Base-by-base conservation (phyloP, 306 rosid genomes). In the Lithocarpus polystachyus region DNA sequence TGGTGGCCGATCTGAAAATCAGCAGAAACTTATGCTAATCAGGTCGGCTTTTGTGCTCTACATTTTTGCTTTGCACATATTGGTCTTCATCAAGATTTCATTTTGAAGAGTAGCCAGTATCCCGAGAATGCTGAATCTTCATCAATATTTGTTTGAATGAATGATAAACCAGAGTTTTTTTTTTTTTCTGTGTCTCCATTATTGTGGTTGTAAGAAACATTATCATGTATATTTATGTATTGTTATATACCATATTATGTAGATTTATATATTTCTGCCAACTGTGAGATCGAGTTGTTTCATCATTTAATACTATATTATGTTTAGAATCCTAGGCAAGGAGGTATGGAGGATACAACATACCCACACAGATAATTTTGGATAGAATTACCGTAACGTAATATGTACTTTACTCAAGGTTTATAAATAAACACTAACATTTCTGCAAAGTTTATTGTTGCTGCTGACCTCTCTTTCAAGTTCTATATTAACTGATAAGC, bases 31-130 rank as follows among this genome's bases (percentile, higher is more conserved):
- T 43, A 89, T 93, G 98, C 85, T 92, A 53, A 87, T 95, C 70
- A 84, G 99, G 86, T 93, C 97, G 45, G 88, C 93, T 67, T 91
- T 93, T 26, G 99, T 95, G 87, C 92, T 93, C 71, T 93, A 95
- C 82, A 91, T 93, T 83, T 88, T 95, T 80, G 94, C 91, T 75
- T 70, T 92, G 65, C 84, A 95, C 83, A 81, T 93, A 71, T 20
- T 93, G 74, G 99, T 93, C 80, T 95, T 95, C 76, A 84, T 93
- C 86, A 93, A 85, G 88, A 84, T 91, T 81, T 90, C 98, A 3
- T 87, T 92, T 81, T 92, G 88, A 91, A 69, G 45, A 53, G 22
- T 59, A 23, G 2, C 65, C 31, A 9, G 52, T 51, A 71, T 6
- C 40, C 51, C 3, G 28, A 29, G 62, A 64, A 23, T 31, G 18